These are phyloP conservation scores for Fusarium tanahbumbuense DNA, from an alignment of 2,329 filamentous ascomycete species.

Conservation along the genomic window DNA sequence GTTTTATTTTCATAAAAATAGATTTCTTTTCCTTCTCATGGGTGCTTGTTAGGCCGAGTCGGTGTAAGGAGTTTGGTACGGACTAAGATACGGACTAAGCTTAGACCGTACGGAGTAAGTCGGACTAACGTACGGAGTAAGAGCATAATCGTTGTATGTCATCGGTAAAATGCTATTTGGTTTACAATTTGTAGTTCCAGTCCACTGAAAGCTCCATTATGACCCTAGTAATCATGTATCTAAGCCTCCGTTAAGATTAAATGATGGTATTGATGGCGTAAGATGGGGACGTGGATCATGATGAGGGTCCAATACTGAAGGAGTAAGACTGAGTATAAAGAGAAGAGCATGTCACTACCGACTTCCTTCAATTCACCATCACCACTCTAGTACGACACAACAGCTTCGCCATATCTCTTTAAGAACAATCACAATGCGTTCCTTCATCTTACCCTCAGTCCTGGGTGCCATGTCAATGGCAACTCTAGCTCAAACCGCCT, in stretches of 20 bases:
- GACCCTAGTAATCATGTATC: neutral
- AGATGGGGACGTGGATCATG: neutral
- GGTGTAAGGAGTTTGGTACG: neutral
- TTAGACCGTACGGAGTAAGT: neutral
- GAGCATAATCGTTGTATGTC: neutral
- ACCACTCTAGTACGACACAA: neutral
- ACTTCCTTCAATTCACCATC: neutral
- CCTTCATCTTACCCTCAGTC: neutral
- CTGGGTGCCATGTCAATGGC: neutral
- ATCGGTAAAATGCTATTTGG: neutral
- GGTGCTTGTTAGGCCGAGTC: neutral
- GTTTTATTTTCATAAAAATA: neutral
- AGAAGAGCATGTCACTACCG: neutral
- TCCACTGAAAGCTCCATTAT: neutral
- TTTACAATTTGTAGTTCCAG: neutral
- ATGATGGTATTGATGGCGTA: neutral
- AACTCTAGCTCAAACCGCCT: neutral
- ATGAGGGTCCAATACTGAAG: neutral
- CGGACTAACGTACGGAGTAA: neutral
- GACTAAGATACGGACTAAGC: slow-evolving; percentile 26
- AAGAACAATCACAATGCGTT: neutral
- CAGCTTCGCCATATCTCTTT: neutral
- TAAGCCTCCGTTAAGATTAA: neutral
- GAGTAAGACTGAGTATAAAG: neutral
- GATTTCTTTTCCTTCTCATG: rapidly evolving